phyloP scores from a whole-genome alignment of 2,329 filamentous ascomycete genomes.

The Lachnellula subtilissima region DNA sequence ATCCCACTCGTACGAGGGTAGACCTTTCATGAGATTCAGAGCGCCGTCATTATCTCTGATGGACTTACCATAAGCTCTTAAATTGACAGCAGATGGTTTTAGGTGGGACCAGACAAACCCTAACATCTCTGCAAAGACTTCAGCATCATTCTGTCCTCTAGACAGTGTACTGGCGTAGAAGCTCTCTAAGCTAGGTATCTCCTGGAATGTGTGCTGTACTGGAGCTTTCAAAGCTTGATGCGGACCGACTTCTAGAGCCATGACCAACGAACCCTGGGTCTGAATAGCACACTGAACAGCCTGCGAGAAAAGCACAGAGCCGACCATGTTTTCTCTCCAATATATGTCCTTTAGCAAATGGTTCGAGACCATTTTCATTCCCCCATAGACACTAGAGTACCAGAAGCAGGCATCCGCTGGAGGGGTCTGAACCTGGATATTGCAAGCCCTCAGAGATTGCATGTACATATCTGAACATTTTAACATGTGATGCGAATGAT shows the following conservation, averaged over 20 bases:
- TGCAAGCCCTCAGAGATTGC: conserved; percentile 7
- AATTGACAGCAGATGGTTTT: conserved; percentile 21
- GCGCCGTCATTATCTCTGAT: conserved; percentile 16
- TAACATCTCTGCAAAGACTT: conserved; percentile 8
- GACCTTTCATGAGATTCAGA: neutral
- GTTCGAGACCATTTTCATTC: neutral
- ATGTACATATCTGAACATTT: conserved; percentile 14
- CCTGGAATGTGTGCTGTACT: conserved; percentile 11
- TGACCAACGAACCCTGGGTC: conserved; percentile 7
- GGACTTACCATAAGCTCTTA: conserved; percentile 12
- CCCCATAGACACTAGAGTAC: conserved; percentile 18
- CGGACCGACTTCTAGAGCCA: conserved; percentile 22
- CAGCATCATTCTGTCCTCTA: conserved; percentile 7
- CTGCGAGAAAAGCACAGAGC: conserved; percentile 38
- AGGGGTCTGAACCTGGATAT: conserved; percentile 16
- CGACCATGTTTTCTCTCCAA: conserved; percentile 36
- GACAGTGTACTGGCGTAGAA: conserved; percentile 14
- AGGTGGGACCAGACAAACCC: conserved; percentile 14
- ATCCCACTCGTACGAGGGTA: conserved; percentile 7
- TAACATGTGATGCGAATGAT: conserved; percentile 27
- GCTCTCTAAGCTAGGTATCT: neutral
- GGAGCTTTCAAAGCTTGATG: conserved; percentile 22
- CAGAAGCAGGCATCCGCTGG: conserved; percentile 35
- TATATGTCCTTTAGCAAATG: conserved; percentile 14
- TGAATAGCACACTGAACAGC: conserved; percentile 30